Evolutionary conservation across 495 filamentous ascomycete genomes (phyloP).

Genomic region (Penicillium bialowiezense): DNA sequence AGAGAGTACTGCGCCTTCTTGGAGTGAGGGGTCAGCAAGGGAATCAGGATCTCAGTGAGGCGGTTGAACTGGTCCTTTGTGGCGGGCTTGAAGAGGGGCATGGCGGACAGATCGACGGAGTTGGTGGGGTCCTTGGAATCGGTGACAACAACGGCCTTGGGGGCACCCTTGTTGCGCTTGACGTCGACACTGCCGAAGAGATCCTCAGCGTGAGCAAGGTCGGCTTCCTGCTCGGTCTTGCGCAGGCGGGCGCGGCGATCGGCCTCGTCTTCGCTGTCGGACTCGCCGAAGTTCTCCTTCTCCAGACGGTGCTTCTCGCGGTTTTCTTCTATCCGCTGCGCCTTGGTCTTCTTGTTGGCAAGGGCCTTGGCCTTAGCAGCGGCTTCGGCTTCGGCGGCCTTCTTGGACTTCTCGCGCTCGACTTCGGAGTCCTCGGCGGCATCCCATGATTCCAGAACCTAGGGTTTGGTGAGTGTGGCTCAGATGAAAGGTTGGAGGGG

Average conservation of each 20-base stretch:
- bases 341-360: constrained; percentile 86
- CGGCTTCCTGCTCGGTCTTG: constrained; percentile 77
- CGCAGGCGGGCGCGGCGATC: constrained; percentile 69
- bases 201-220: constrained; percentile 88
- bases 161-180: constrained; percentile 57
- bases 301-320: constrained; percentile 42
- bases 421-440: constrained; percentile 95
- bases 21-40: constrained; percentile 65
- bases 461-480: neutral
- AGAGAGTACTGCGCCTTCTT: constrained; percentile 89
- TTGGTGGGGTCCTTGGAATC: constrained; percentile 70
- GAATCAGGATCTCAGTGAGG: constrained; percentile 70
- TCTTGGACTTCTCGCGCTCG: constrained; percentile 90
- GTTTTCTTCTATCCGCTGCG: constrained; percentile 83
- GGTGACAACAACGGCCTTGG: constrained; percentile 59
- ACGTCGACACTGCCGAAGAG: constrained; percentile 81
- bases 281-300: constrained; percentile 56
- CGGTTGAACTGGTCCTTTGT: constrained; percentile 81
- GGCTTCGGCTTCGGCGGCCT: constrained; percentile 79
- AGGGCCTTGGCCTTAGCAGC: constrained; percentile 89
- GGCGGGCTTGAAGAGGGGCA: constrained; percentile 83
- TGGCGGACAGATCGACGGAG: constrained; percentile 71
- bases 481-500: neutral
- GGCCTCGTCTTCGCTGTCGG: constrained; percentile 69
- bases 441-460: constrained; percentile 97